phyloP scores from a whole-genome alignment of 225 moss, liverwort and hornwort genomes.

The Marchantia polymorpha region DNA sequence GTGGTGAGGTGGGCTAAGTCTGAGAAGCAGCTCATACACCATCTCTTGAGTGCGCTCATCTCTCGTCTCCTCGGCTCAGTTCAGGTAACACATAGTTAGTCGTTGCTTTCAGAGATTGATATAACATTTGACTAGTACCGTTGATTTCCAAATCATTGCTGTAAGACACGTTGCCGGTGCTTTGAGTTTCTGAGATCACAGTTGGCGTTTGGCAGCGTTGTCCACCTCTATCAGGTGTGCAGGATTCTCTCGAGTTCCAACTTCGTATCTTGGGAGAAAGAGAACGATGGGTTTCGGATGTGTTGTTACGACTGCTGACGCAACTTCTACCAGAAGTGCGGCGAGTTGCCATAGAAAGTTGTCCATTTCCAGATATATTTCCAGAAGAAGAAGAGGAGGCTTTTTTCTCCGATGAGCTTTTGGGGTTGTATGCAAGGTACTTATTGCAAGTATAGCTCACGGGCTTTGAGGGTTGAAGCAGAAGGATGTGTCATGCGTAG shows the following conservation, averaged over 20 bases:
- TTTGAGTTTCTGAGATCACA: neutral
- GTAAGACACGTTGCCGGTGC: neutral
- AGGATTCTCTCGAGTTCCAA: slow-evolving; percentile 82
- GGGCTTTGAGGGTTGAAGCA: neutral
- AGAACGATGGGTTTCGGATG: slow-evolving; percentile 89
- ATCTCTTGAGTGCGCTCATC: slow-evolving; percentile 64
- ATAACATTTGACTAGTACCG: no score
- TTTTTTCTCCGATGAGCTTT: slow-evolving; percentile 70
- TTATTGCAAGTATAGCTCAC: neutral
- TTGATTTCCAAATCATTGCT: neutral
- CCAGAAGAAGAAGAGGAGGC: slow-evolving; percentile 53
- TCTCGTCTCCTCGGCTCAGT: slow-evolving; percentile 75
- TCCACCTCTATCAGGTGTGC: slow-evolving; percentile 81
- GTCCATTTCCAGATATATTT: slow-evolving; percentile 64
- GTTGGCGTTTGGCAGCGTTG: slow-evolving; percentile 60
- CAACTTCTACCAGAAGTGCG: slow-evolving; percentile 80
- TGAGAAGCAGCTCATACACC: slow-evolving; percentile 63
- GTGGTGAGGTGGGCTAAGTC: slow-evolving; percentile 62
- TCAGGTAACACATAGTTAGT: slow-evolving; percentile 41
- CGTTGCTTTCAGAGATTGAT: neutral
- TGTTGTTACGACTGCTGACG: slow-evolving; percentile 70
- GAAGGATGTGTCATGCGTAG: neutral
- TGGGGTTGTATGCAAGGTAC: slow-evolving; percentile 69
- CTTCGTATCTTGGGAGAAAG: slow-evolving; percentile 82
- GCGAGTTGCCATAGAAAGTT: slow-evolving; percentile 62